A percentile compares a stretch with the other conserved stretches of the same genome.
Conservation (phyloP, 139 green algal genomes). For the Pseudopediastrum boryanum region DNA sequence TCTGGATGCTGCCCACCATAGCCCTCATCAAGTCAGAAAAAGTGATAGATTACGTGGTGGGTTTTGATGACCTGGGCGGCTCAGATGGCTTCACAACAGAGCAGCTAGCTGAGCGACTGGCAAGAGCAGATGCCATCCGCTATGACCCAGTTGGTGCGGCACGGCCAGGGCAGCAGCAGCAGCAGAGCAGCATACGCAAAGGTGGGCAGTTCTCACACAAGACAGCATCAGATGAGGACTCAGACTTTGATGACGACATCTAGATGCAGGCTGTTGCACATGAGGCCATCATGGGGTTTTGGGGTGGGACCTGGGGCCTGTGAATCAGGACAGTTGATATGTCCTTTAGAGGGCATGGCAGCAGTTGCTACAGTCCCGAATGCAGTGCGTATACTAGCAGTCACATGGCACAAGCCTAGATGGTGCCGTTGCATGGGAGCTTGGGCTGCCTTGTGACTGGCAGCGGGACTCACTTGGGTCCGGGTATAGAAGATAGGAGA, state of each 20-base stretch:
- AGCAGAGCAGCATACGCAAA: constrained; percentile 15
- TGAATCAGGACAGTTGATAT: no score
- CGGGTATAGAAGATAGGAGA: no score
- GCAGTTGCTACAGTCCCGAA: no score
- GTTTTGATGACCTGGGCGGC: constrained; percentile 70
- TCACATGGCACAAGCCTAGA: no score
- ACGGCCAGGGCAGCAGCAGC: background rate
- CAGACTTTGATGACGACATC: constrained; percentile 74
- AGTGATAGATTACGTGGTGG: constrained; percentile 74
- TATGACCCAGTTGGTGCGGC: background rate
- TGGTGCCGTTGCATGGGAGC: no score
- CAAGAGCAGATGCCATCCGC: constrained; percentile 32
- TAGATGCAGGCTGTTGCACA: no score
- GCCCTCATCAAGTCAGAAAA: constrained; percentile 92
- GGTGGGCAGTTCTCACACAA: constrained; percentile 51
- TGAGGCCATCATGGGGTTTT: no score
- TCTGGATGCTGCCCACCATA: constrained; percentile 96
- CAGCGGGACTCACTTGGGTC: no score
- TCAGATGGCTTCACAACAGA: constrained; percentile 68
- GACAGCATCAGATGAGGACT: constrained; percentile 78
- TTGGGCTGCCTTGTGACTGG: no score
- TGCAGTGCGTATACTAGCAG: no score
- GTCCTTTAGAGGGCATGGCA: no score
- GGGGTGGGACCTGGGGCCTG: no score
- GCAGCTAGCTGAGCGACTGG: constrained; percentile 57